Conservation (phyloP, 805 yeast genomes). For the Suhomyces kilbournensis region DNA sequence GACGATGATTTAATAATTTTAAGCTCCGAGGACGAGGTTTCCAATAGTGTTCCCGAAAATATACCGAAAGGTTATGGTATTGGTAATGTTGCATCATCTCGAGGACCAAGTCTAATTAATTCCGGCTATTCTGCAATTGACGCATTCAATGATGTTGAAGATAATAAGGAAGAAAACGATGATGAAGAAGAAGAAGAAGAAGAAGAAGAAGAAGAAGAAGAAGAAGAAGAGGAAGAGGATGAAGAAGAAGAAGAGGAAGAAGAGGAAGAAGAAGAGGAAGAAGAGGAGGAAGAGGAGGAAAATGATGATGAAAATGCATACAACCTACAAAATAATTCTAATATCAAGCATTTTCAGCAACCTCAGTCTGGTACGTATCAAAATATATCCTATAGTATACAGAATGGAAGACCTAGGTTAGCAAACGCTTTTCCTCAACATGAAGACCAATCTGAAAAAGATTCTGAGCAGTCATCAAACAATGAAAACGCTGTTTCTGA, state of each 20-base stretch:
- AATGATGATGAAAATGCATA: constrained; percentile 1
- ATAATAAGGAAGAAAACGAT: background rate
- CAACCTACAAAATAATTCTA: background rate
- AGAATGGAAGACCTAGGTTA: constrained; percentile 2
- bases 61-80: background rate
- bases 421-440: background rate
- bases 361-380: background rate
- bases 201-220: background rate
- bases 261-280: background rate
- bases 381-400: background rate
- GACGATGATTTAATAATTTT: constrained; percentile 2
- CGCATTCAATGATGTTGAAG: background rate
- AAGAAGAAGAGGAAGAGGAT: background rate
- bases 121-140: background rate
- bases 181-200: background rate
- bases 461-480: background rate
- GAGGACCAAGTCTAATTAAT: background rate
- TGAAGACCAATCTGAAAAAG: background rate
- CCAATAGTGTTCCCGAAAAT: background rate
- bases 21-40: constrained; percentile 3
- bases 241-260: background rate
- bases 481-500: background rate
- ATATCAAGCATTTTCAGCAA: background rate
- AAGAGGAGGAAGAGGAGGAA: too few species aligned
- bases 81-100: background rate